Base-by-base conservation (phyloP, 768 basidiomycete genomes). In the Holtermannia corniformis region DNA sequence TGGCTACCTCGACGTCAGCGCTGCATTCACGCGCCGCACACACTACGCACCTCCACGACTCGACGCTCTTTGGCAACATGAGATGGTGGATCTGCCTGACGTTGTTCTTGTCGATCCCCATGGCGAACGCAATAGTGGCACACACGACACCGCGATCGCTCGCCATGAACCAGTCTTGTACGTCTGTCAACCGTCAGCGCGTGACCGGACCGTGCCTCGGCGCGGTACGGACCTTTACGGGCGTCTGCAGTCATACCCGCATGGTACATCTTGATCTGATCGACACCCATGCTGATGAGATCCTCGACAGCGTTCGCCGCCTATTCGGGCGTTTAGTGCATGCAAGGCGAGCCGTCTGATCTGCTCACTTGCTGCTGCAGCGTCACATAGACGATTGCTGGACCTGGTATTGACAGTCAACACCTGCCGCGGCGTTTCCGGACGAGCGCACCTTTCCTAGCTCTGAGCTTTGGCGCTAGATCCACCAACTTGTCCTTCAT, bases 41-140 rank as follows among this genome's bases (percentile, higher is more conserved):
- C n/a, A n/a, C n/a, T n/a, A n/a, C n/a, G n/a, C n/a, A n/a, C n/a
- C n/a, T 93, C 68, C 82, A 91, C 0, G 87, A 85, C 59, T 93
- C 91, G 26, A 93, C 68, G 1, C 86, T 87, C 81, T 92, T 74
- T 20, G 67, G 62, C 54, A 72, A 61, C 63, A 23, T 52, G 23
- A 49, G 51, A 26, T 25, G 26, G 5, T 21, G 44, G 26, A 5
- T 40, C 5, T 68, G 65, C 37, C 67, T 52, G 1, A 69, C 67
- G 57, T 69, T 61, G 5, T 62, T 64, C 42, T 93, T 93, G 67
- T 95, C 88, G 47, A 95, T 93, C 0, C 89, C 90, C 41, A 92
- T 70, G 3, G 89, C 90, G 46, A 71, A 70, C 26, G 71, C 70
- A n/a, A 89, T 90, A 0, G 89, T 93, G 1, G 90, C 89, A 62